Percentiles rank a stretch among this genome's conserved stretches.
These are phyloP conservation scores for Mycena epipterygia DNA, from an alignment of 768 basidiomycete species.

Conservation along the genomic window DNA sequence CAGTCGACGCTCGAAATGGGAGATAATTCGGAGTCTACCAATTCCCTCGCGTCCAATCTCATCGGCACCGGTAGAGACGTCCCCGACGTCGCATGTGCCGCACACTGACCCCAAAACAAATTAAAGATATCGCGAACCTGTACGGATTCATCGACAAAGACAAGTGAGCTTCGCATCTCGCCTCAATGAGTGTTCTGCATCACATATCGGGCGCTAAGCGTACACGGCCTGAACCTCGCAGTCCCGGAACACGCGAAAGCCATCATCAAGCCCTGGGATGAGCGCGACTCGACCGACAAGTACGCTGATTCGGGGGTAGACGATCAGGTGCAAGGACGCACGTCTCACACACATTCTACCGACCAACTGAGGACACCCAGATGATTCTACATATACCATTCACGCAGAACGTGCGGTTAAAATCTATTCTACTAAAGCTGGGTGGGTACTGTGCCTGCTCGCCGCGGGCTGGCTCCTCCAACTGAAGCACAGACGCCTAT, in stretches of 20 bases:
- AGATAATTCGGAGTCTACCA: constrained; percentile 46
- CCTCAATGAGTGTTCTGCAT: constrained; percentile 25
- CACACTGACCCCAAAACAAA: constrained; percentile 6
- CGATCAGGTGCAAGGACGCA: constrained; percentile 71
- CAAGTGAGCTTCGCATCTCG: constrained; percentile 61
- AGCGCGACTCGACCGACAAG: constrained; percentile 74
- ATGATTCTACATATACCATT: constrained; percentile 88
- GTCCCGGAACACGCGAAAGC: constrained; percentile 86
- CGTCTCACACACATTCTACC: constrained; percentile 12
- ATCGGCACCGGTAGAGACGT: constrained; percentile 48
- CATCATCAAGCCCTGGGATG: constrained; percentile 86
- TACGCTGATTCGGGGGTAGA: constrained; percentile 87
- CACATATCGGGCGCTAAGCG: constrained; percentile 60
- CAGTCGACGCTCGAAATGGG: neutral
- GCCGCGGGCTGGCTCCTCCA: neutral
- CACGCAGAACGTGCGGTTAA: constrained; percentile 80
- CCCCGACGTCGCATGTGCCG: neutral
- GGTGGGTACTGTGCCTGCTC: constrained; percentile 58
- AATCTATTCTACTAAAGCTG: constrained; percentile 81
- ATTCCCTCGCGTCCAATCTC: constrained; percentile 61
- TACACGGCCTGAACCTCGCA: constrained; percentile 84
- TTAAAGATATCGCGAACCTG: constrained; percentile 66
- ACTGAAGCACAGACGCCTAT: constrained; percentile 1
- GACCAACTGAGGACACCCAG: constrained; percentile 61
- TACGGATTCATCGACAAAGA: constrained; percentile 74